Base-by-base conservation (phyloP, 106 monocot species). In the Hemerocallis citrina region DNA sequence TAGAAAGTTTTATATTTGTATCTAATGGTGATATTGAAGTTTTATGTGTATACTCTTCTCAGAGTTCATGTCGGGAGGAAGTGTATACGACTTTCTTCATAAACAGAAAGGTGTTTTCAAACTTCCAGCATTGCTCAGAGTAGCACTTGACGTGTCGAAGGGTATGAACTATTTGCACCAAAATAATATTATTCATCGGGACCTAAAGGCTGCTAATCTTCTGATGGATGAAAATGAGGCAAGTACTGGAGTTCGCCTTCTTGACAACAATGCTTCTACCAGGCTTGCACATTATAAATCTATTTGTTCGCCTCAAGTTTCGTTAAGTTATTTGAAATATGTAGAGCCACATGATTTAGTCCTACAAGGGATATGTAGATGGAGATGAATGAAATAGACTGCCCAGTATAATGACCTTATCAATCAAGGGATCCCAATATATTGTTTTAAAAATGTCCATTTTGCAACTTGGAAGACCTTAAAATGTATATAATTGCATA, bases 101-200 rank as follows among this genome's bases (percentile, higher is more conserved):
- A 93, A 85, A 63, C 79, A 80, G 36, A 85, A 82, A 71, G 85
- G 89, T 40, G 50, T 72, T 30, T 89, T 93, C 45, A 85, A 85
- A 64, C 67, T 85, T 25, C 93, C 89, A 22, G 69, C 81, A 59
- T 70, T 93, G 46, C 64, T 93, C 36, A 65, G 82, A 72, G 85
- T 89, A 57, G 93, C 85, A 47, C 72, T 93, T 56, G 93, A 93
- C 73, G 66, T 93, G 28, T 89, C 89, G 20, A 93, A 93, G 62
- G 89, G 89, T 68, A 93, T 93, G 93, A 85, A 75, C 57, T 93
- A 89, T 68, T 76, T 89, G 41, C 93, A 93, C 59, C 93, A 93
- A 72, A 82, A 82, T 75, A 89, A 93, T 77, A 93, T 93, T 27
- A 89, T 93, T 37, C 93, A 93, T 47, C 74, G 93, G 61, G 93